phyloP scores from a whole-genome alignment of 495 filamentous ascomycete genomes.

The Aspergillus asperescens region DNA sequence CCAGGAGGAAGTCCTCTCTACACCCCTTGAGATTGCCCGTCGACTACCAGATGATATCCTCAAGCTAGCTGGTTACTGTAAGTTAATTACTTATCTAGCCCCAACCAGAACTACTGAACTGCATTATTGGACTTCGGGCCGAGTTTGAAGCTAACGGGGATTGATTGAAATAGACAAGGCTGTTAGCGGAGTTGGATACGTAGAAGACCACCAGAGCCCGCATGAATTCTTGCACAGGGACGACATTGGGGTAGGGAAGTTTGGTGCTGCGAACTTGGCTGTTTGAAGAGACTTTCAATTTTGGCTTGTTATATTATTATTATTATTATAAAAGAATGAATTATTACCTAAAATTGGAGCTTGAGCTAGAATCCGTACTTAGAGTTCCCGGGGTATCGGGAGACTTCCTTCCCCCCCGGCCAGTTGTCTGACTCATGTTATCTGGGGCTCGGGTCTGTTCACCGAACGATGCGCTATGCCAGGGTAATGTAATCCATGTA shows the following conservation, averaged over 20 bases:
- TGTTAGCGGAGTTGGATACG: conserved; percentile 1
- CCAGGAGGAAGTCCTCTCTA: conserved; percentile 1
- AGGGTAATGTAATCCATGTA: too few species aligned
- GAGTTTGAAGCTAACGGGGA: neutral
- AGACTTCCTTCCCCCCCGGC: too few species aligned
- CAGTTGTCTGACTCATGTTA: too few species aligned
- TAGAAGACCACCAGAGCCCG: conserved; percentile 4
- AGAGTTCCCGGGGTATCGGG: too few species aligned
- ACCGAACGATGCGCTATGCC: too few species aligned
- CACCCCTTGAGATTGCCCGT: neutral
- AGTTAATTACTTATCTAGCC: neutral
- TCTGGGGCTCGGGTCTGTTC: too few species aligned
- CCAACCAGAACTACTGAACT: neutral
- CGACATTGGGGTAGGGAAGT: neutral
- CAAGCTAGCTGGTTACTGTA: conserved; percentile 2
- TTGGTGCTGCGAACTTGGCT: neutral
- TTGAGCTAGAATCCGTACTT: too few species aligned
- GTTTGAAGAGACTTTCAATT: too few species aligned
- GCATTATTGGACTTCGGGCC: too few species aligned
- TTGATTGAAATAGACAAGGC: neutral
- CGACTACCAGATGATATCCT: neutral
- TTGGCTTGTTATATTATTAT: too few species aligned
- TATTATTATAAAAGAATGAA: too few species aligned
- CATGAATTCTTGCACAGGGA: conserved; percentile 1
- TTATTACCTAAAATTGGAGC: too few species aligned